Evolutionary conservation across 2,329 filamentous ascomycete species (phyloP), one percentile per base, ranked within the genome.

Genomic region (Fusarium longipes): DNA sequence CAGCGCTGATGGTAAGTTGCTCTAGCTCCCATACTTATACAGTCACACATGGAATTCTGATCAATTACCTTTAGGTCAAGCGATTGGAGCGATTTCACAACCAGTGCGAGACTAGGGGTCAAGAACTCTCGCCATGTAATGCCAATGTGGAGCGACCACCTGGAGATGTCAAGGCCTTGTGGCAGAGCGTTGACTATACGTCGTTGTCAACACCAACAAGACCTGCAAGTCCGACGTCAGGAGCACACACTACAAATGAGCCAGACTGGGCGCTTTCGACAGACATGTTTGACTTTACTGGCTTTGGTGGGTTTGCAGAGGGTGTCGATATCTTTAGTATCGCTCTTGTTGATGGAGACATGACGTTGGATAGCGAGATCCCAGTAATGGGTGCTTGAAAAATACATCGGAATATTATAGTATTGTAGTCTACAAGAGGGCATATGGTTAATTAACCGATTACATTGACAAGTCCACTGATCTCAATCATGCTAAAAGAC

Each of bases 161-260:
- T 2, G 57, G 40, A 18, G 57, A 62, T 2, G 57, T 62, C 1
- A 62, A 62, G 11, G 58, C 58, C 27, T 12, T 62, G 2, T 62
- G 58, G 58, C 58, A 62, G 14, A 62, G 58, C 4, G 57, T 62
- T 5, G 58, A 62, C 12, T 62, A 62, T 6, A 62, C 58, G 0
- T 62, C 58, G 1, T 5, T 62, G 1, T 62, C 58, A 11, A 62
- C 58, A 3, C 58, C 58, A 8, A 62, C 58, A 17, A 42, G 58
- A 8, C 58, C 58, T 3, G 48, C 48, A 7, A 62, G 58, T 5
- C 58, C 58, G 3, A 56, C 35, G 1, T 6, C 44, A 1, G 47
- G 30, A 18, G 20, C 8, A 1, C 56, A 38, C 4, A 22, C 22
- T 1, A 29, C 27, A 1, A 27, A 17, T 2, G 57, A 55, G 17